Base-by-base conservation (phyloP, 106 monocot genomes). In the Dactylorhiza incarnata region DNA sequence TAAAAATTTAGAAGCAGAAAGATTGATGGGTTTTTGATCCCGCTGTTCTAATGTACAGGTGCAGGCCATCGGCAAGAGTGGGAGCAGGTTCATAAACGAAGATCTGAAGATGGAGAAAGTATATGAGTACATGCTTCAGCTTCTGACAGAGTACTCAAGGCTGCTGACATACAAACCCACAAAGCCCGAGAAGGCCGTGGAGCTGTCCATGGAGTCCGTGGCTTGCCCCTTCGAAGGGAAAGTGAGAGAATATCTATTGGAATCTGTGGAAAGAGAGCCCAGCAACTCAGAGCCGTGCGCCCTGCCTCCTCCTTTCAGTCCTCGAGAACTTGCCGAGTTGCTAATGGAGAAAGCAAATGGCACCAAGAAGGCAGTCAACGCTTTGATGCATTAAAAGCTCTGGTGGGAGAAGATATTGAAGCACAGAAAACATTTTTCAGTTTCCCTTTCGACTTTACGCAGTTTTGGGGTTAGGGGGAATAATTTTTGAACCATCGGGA, bases 111-210 rank as follows among this genome's bases (percentile, higher is more conserved):
- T 92, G 87, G 85, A 89, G 45, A 54, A 75, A 19, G 87, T 89
- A 9, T 92, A 92, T 56, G 85, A 92, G 29, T 92, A 89, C 79
- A 89, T 92, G 92, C 70, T 92, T 10, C 89, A 92, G 76, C 48
- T 89, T 16, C 76, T 92, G 4, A 85, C 37, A 3, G 83, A 87
- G 48, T 92, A 92, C 80, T 78, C 87, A 3, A 81, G 80, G 68
- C 85, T 92, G n/a, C 16, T 85, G 62, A 81, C 47, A 8, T 87
- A 77, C 73, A 91, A 85, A 29, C 87, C 90, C 46, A 77, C 73
- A 1, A 49, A 63, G 37, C 91, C 91, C 7, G 81, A 55, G 48
- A 84, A 80, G 0, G 87, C 85, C 11, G 72, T 79, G 3, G 83
- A 87, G 53, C 22, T 85, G 10, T 85, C 85, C 52, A 17, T 73